Conservation (phyloP, 352 stramenopile genomes). For the Detonula confervacea region DNA sequence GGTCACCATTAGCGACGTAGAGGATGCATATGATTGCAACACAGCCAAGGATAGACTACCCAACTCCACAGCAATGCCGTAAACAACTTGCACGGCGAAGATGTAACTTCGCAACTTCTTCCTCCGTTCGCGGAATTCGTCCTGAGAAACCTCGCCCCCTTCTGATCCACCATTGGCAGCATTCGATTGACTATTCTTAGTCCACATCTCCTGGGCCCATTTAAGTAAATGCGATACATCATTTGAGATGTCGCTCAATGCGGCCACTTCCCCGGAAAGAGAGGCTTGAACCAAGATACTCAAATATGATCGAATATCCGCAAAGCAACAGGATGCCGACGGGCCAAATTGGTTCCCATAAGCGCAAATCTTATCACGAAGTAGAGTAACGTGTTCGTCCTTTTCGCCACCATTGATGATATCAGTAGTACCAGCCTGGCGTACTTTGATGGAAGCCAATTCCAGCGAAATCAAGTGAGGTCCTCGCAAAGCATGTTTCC, state of each 20-base stretch:
- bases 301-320: conserved; percentile 71
- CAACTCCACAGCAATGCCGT: conserved; percentile 49
- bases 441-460: conserved; percentile 49
- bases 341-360: conserved; percentile 69
- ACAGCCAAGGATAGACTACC: conserved; percentile 16
- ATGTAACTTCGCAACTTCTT: conserved; percentile 62
- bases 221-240: conserved; percentile 35
- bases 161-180: neutral
- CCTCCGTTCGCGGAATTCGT: conserved; percentile 41
- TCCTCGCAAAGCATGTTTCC: conserved; percentile 44
- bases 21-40: conserved; percentile 31
- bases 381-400: neutral
- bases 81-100: conserved; percentile 68
- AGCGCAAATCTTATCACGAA: conserved; percentile 40
- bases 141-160: neutral
- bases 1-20: conserved; percentile 26
- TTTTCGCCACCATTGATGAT: neutral
- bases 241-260: conserved; percentile 11
- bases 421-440: conserved; percentile 4
- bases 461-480: conserved; percentile 69
- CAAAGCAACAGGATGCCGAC: conserved; percentile 67
- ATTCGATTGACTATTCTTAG: conserved; percentile 35
- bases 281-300: conserved; percentile 30
- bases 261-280: neutral
- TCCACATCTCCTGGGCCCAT: conserved; percentile 45